Base-by-base conservation (phyloP, 2,329 filamentous ascomycete genomes). In the Daldinia sp. region DNA sequence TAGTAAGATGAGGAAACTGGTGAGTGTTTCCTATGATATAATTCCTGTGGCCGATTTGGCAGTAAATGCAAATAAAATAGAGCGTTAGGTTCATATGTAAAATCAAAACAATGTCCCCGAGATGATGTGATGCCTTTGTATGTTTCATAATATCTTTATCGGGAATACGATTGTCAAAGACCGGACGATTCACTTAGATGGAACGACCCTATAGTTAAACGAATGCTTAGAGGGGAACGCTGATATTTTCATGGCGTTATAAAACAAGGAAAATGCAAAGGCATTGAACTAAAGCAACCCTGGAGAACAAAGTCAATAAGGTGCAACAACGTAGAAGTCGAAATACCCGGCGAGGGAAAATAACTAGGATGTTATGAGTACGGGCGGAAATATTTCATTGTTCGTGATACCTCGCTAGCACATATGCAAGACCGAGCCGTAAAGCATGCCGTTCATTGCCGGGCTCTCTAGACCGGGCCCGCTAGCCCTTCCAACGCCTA, bases 401-500 rank as follows among this genome's bases (percentile, higher is more conserved):
- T 45, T 53, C 29, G 29, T 56, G 19, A 47, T 17, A 41, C 25
- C 41, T 58, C 37, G 47, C 32, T 39, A 54, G 37, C 30, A 57
- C 39, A 35, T 53, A 37, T 39, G 56, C 49, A 23, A 59, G 58
- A 56, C 35, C 25, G 58, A 50, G 61, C 48, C 49, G 58, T 65
- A 62, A 74, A 70, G 61, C 64, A 73, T 70, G 59, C 66, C 67
- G 68, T 71, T 58, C 68, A 72, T 71, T 72, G 64, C 66, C 69
- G 57, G 53, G 62, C 66, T 69, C 64, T 72, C 64, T 70, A 67
- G 68, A 67, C 67, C 67, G 63, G 69, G 68, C 66, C 69, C 67
- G 69, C 69, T 68, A 66, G 61, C 59, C 68, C 63, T 66, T 62
- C 70, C 63, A 72, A 72, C 68, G 70, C 71, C 70, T 76, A 75